phyloP scores from a whole-genome alignment of 108 stramenopile species.

The Fragilaria crotonensis region DNA sequence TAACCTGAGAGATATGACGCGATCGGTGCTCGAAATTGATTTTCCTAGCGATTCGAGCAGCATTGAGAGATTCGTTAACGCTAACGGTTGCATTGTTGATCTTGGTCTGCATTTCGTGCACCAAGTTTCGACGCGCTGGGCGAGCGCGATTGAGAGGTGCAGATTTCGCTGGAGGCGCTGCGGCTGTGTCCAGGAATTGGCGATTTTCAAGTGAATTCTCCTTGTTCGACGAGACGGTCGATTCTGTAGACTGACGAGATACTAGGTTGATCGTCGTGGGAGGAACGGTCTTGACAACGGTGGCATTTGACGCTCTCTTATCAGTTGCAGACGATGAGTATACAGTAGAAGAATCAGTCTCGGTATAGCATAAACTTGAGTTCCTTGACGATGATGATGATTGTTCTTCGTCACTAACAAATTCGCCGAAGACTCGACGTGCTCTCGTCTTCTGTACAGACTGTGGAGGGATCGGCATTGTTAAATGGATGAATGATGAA shows the following conservation, averaged over 20 bases:
- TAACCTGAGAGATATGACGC: slow-evolving; percentile 21
- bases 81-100: slow-evolving; percentile 33
- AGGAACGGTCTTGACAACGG: too few species aligned
- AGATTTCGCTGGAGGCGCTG: too few species aligned
- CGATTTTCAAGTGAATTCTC: neutral
- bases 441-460: slow-evolving; percentile 30
- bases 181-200: too few species aligned
- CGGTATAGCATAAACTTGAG: too few species aligned
- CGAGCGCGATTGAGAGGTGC: slow-evolving; percentile 23
- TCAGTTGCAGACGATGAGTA: too few species aligned
- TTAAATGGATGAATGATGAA: too few species aligned
- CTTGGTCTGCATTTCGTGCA: slow-evolving; percentile 25
- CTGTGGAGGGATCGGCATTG: slow-evolving; percentile 12
- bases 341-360: too few species aligned
- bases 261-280: neutral
- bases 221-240: neutral
- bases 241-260: neutral
- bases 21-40: slow-evolving; percentile 1
- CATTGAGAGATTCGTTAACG: slow-evolving; percentile 25
- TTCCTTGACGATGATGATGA: too few species aligned
- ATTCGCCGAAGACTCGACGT: slow-evolving; percentile 36
- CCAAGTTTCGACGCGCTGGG: too few species aligned
- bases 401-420: slow-evolving; percentile 31
- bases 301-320: too few species aligned
- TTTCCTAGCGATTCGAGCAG: slow-evolving; percentile 26